Conservation (phyloP, 306 rosid species). For the Echinosophora koreensis region DNA sequence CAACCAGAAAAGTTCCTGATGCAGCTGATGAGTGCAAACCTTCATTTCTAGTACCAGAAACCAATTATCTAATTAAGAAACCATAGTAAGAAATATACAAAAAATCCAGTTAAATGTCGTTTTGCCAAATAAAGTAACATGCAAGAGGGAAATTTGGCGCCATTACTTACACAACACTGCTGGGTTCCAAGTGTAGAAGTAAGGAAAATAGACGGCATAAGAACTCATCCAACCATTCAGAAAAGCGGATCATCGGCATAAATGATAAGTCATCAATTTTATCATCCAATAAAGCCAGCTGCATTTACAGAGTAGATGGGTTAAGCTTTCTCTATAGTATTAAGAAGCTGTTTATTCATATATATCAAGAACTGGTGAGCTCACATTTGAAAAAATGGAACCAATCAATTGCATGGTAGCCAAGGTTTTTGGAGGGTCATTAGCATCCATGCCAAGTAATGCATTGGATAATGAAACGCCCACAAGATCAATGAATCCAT, state of each 20-base stretch:
- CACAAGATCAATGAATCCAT: constrained; percentile 74
- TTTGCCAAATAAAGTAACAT: constrained; percentile 33
- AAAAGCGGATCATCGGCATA: constrained; percentile 87
- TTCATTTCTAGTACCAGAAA: constrained; percentile 79
- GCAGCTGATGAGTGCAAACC: constrained; percentile 86
- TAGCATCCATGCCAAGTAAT: constrained; percentile 98
- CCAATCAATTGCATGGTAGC: constrained; percentile 99
- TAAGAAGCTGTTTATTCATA: constrained; percentile 32
- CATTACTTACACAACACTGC: constrained; percentile 85
- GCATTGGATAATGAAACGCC: constrained; percentile 96
- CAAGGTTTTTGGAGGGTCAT: constrained; percentile 99
- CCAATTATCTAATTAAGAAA: constrained; percentile 44
- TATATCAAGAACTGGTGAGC: constrained; percentile 46
- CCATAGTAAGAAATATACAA: constrained; percentile 17
- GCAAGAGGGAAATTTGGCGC: constrained; percentile 37
- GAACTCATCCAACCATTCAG: constrained; percentile 99
- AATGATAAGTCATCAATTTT: constrained; percentile 71
- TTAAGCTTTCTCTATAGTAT: constrained; percentile 32
- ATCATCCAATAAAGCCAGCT: constrained; percentile 93
- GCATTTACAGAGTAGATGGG: constrained; percentile 50
- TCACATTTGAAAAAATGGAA: constrained; percentile 94
- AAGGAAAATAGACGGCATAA: constrained; percentile 95
- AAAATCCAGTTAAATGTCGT: constrained; percentile 39
- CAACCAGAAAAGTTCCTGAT: constrained; percentile 97
- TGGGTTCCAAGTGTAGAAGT: constrained; percentile 93